These are phyloP conservation scores for Triticum monococcum DNA, from an alignment of 176 grass and related monocot genomes.

Conservation along the genomic window DNA sequence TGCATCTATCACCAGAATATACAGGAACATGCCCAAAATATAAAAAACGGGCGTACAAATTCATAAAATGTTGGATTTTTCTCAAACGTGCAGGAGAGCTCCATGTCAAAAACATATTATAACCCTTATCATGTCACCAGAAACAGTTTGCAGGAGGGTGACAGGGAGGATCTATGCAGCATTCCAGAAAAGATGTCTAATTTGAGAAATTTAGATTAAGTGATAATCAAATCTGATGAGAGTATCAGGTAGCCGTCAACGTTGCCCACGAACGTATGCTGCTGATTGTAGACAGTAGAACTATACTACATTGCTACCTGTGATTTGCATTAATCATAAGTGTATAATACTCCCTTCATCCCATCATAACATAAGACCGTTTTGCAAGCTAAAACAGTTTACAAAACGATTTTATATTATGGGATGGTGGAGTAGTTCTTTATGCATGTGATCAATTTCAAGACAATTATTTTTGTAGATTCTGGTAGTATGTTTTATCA, in stretches of 20 bases:
- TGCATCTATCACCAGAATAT: background rate
- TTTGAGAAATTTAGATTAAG: constrained; percentile 83
- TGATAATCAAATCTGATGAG: constrained; percentile 73
- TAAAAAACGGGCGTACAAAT: background rate
- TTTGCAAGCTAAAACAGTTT: too few species aligned
- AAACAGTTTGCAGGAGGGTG: constrained; percentile 62
- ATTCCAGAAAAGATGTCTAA: constrained; percentile 69
- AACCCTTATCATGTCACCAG: constrained; percentile 45
- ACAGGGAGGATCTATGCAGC: constrained; percentile 66
- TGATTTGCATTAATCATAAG: background rate
- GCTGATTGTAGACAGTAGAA: background rate
- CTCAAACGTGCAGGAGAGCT: background rate
- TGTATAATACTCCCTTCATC: too few species aligned
- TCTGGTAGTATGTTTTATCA: too few species aligned
- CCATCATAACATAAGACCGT: too few species aligned
- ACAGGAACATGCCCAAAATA: background rate
- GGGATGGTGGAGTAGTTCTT: too few species aligned
- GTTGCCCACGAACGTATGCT: constrained; percentile 2
- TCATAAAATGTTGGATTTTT: background rate
- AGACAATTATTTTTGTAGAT: too few species aligned
- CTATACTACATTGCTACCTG: background rate
- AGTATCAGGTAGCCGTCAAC: constrained; percentile 66
- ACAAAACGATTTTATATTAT: too few species aligned
- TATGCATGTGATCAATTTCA: too few species aligned
- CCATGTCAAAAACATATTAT: background rate